phyloP scores from a whole-genome alignment of 83 land plant species.

The Picea mariana region DNA sequence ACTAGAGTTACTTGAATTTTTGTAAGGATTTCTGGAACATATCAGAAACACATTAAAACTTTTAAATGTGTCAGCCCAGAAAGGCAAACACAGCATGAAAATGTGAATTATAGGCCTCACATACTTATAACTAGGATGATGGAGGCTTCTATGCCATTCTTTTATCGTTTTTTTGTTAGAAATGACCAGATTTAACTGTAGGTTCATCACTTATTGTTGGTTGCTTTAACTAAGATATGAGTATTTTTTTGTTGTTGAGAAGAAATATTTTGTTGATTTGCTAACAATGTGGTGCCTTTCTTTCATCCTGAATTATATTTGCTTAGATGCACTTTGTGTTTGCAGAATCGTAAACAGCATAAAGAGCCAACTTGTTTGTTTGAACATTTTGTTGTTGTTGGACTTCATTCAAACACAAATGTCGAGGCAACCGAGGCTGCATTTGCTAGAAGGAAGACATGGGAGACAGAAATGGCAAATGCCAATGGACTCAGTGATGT shows the following conservation, averaged over 20 bases:
- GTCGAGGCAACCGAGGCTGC: constrained; percentile 79
- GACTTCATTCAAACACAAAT: constrained; percentile 81
- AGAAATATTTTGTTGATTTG: not conserved
- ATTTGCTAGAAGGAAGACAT: constrained; percentile 77
- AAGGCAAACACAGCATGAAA: not conserved
- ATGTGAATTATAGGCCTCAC: not conserved
- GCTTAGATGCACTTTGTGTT: not conserved
- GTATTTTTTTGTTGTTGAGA: not conserved
- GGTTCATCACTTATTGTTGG: not conserved
- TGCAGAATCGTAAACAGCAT: constrained; percentile 52
- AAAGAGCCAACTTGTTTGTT: constrained; percentile 65
- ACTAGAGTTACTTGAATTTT: not conserved
- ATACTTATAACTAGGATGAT: not conserved
- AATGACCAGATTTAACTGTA: not conserved
- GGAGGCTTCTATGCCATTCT: not conserved
- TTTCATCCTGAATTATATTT: not conserved
- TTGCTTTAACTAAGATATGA: not conserved
- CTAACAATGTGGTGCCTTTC: not conserved
- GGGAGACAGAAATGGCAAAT: constrained; percentile 77
- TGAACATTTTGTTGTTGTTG: constrained; percentile 91
- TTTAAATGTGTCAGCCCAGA: not conserved
- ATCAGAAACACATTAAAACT: not conserved
- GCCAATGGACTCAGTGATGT: constrained; percentile 49
- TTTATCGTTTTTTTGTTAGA: not conserved
- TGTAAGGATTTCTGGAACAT: not conserved